These are phyloP conservation scores for Vitis riparia DNA, from an alignment of 164 flowering plant species.

Conservation along the genomic window DNA sequence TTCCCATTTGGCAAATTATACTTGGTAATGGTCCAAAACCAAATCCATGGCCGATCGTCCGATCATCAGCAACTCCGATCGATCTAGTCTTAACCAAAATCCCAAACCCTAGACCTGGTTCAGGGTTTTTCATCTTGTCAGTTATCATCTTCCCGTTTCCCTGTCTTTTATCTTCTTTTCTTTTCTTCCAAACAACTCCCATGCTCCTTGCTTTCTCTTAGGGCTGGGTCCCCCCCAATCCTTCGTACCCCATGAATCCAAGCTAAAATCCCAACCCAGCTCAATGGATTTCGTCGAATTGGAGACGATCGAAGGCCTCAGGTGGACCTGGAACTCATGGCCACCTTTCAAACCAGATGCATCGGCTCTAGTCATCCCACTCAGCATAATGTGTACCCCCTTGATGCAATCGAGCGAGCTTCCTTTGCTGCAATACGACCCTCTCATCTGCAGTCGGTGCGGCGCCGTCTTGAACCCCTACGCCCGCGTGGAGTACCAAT, in stretches of 20 bases:
- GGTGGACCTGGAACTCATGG: conserved; percentile 98
- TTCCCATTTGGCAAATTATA: too few species aligned
- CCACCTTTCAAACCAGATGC: conserved; percentile 65
- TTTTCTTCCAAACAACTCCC: neutral
- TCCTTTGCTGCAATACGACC: conserved; percentile 78
- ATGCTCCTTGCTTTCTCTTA: too few species aligned
- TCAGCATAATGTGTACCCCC: conserved; percentile 81
- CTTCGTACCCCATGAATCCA: neutral
- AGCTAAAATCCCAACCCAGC: neutral
- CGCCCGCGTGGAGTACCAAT: conserved; percentile 80
- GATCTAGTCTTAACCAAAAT: too few species aligned
- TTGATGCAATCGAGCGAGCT: conserved; percentile 66
- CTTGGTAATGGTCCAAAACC: too few species aligned
- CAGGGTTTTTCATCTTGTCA: too few species aligned
- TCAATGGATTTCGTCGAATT: conserved; percentile 82
- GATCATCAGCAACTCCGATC: too few species aligned
- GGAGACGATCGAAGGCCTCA: conserved; percentile 87
- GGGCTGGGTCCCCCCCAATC: neutral
- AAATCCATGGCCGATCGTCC: too few species aligned
- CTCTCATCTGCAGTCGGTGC: conserved; percentile 60
- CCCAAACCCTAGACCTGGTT: too few species aligned
- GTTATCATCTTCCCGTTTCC: neutral
- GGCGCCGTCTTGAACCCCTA: conserved; percentile 79
- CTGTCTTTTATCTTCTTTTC: neutral
- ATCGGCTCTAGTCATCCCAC: conserved; percentile 59